phyloP scores from a whole-genome alignment of 2,329 filamentous ascomycete species.

The Arachnopeziza araneosa region DNA sequence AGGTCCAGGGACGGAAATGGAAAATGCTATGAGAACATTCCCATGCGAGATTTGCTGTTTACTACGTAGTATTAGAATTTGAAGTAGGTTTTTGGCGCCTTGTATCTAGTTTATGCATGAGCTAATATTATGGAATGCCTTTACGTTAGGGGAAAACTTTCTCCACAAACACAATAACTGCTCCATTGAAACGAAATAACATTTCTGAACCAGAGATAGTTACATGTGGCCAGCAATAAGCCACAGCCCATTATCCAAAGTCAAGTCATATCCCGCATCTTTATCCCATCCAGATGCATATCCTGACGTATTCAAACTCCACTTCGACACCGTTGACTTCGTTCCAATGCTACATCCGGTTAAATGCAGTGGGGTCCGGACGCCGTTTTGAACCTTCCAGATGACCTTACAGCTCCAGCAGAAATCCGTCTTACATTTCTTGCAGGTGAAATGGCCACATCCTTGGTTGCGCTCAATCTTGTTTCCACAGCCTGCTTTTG shows the following conservation, averaged over 20 bases:
- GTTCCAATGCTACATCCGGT: not conserved
- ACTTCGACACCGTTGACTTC: not conserved
- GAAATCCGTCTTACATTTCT: constrained; percentile 6
- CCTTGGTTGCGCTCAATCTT: constrained; percentile 9
- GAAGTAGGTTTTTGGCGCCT: no score
- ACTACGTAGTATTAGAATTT: no score
- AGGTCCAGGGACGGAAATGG: constrained; percentile 10
- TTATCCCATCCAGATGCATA: constrained; percentile 4
- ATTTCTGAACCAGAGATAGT: no score
- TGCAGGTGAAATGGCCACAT: constrained; percentile 9
- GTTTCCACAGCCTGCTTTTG: constrained; percentile 5
- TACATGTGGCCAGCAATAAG: not conserved
- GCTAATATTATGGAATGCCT: no score
- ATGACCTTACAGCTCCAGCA: constrained; percentile 10
- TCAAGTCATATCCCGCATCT: constrained; percentile 8
- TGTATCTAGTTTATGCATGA: no score
- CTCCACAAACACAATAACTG: no score
- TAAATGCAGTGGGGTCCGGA: not conserved
- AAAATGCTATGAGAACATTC: constrained; percentile 6
- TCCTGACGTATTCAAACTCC: not conserved
- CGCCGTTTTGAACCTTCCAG: not conserved
- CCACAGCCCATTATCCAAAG: constrained; percentile 1
- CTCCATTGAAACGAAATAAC: no score
- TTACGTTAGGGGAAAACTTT: no score
- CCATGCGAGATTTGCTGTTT: not conserved